Conservation (phyloP, 2,329 filamentous ascomycete species). For the Ophiostoma tasmaniense region DNA sequence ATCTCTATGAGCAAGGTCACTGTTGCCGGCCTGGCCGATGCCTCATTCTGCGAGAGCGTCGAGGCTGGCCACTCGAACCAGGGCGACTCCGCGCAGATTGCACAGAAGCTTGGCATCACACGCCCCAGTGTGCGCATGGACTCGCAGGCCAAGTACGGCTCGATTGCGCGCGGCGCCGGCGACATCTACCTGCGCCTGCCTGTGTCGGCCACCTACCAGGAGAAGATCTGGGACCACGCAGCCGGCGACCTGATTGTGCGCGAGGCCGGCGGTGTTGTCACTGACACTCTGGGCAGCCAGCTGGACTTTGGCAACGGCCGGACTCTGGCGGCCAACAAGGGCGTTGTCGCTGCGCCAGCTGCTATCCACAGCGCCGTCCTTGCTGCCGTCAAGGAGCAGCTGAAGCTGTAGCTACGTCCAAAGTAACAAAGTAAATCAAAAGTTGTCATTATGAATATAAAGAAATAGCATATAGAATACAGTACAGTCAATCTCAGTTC, state of each 20-base stretch:
- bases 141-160: slow-evolving; percentile 95
- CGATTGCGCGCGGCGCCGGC: slow-evolving; percentile 84
- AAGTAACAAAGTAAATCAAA: background rate
- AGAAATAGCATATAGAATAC: background rate
- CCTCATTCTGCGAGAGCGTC: slow-evolving; percentile 94
- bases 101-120: slow-evolving; percentile 76
- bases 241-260: slow-evolving; percentile 89
- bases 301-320: slow-evolving; percentile 82
- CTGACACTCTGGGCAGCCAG: slow-evolving; percentile 75
- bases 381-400: slow-evolving; percentile 70
- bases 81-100: slow-evolving; percentile 77
- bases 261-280: slow-evolving; percentile 87
- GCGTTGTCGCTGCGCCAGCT: slow-evolving; percentile 79
- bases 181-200: slow-evolving; percentile 91
- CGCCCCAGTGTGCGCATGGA: slow-evolving; percentile 90
- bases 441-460: background rate
- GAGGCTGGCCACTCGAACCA: slow-evolving; percentile 90
- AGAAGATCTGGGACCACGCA: slow-evolving; percentile 99
- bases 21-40: slow-evolving; percentile 57
- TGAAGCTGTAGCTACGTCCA: slow-evolving; percentile 34
- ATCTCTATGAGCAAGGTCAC: slow-evolving; percentile 65
- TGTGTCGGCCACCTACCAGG: slow-evolving; percentile 71
- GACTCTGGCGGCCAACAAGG: slow-evolving; percentile 84
- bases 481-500: too few species aligned
- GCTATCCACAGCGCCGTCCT: slow-evolving; percentile 70